Percentiles rank a stretch among this genome's conserved stretches.
These are phyloP conservation scores for Solanum sitiens DNA, from an alignment of 257 asterid genomes.

Conservation along the genomic window DNA sequence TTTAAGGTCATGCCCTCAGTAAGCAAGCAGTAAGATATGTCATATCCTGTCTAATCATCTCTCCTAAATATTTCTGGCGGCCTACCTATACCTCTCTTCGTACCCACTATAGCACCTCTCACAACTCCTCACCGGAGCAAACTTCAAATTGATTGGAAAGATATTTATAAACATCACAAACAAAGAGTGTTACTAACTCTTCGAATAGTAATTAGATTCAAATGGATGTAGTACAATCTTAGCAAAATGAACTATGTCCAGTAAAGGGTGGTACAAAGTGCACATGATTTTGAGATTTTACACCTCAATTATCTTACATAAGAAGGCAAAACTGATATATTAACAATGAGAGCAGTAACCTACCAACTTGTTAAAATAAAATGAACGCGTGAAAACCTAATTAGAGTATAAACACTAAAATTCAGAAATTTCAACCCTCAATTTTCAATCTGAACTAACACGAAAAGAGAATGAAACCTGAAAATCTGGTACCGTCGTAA, in stretches of 20 bases:
- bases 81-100: background rate
- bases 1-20: background rate
- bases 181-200: background rate
- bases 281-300: background rate
- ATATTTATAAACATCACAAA: background rate
- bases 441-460: background rate
- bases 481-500: constrained; percentile 76
- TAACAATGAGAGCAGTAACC: background rate
- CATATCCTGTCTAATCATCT: background rate
- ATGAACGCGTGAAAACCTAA: background rate
- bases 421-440: background rate
- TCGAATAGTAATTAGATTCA: background rate
- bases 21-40: background rate
- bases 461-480: constrained; percentile 38
- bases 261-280: background rate
- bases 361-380: background rate
- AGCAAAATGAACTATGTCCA: background rate
- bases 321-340: background rate
- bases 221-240: background rate
- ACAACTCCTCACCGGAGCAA: background rate
- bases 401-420: background rate
- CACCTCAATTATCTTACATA: background rate
- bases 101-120: background rate
- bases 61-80: background rate
- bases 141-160: background rate